Evolutionary conservation across 192 early-diverging fungal species (phyloP).

Genomic region (Gigaspora rosea): DNA sequence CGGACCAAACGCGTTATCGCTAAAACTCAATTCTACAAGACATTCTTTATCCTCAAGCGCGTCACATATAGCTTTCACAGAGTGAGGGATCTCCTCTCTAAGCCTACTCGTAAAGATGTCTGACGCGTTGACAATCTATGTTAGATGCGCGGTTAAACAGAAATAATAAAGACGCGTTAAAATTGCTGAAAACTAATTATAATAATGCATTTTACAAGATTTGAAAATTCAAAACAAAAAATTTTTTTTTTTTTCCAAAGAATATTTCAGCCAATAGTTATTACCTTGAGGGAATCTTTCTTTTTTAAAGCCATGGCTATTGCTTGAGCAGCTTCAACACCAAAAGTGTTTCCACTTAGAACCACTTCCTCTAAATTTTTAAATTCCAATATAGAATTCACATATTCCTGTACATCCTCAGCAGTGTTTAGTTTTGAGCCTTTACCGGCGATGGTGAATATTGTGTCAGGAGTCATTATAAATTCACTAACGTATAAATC

Average conservation of each 20-base stretch:
- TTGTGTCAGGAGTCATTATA: constrained; percentile 29
- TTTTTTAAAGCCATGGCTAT: constrained; percentile 71
- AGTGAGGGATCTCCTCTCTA: constrained; percentile 83
- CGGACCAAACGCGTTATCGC: constrained; percentile 98
- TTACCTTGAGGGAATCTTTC: constrained; percentile 74
- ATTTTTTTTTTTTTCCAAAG: neutral
- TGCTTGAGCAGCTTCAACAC: constrained; percentile 84
- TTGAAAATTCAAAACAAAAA: neutral
- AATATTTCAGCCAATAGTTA: neutral
- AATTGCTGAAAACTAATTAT: neutral
- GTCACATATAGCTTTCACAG: constrained; percentile 79
- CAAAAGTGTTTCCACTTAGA: constrained; percentile 90
- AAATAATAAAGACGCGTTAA: constrained; percentile 11
- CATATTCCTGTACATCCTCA: constrained; percentile 75
- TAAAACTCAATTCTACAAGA: constrained; percentile 82
- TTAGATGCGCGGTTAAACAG: neutral
- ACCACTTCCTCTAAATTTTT: constrained; percentile 68
- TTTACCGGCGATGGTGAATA: constrained; percentile 86
- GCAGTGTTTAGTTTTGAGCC: constrained; percentile 87
- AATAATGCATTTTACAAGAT: neutral
- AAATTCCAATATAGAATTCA: constrained; percentile 67
- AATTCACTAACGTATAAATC: too few relatives aligned
- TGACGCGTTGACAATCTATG: constrained; percentile 76
- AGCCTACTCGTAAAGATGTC: constrained; percentile 96
- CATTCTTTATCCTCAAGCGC: constrained; percentile 78